A percentile compares a stretch with the other conserved stretches of the same genome.
Conservation (phyloP, 2,329 filamentous ascomycete genomes). For the Diaporthe caulivora region DNA sequence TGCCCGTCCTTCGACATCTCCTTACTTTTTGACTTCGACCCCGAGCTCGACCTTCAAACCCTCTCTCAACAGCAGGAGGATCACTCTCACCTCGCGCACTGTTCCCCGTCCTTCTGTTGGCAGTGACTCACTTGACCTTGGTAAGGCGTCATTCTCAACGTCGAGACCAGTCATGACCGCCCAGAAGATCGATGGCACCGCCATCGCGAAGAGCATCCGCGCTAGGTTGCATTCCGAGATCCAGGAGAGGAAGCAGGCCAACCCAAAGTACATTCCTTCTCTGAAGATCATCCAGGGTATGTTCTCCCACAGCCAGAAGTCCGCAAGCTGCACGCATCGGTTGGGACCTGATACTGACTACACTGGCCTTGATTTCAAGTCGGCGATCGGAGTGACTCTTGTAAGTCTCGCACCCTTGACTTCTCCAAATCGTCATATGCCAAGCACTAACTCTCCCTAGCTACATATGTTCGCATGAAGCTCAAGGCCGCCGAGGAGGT, state of each 20-base stretch:
- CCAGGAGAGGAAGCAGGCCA: slow-evolving; percentile 81
- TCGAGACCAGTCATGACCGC: slow-evolving; percentile 80
- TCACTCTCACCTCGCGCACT: neutral
- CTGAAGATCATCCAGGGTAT: slow-evolving; percentile 95
- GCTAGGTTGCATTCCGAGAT: slow-evolving; percentile 86
- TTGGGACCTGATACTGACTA: slow-evolving; percentile 37
- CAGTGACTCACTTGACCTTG: slow-evolving; percentile 27
- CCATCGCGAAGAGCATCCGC: slow-evolving; percentile 92
- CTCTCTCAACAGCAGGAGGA: slow-evolving; percentile 7
- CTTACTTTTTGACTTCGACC: neutral
- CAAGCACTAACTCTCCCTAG: slow-evolving; percentile 59
- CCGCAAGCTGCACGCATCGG: neutral
- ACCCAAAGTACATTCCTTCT: slow-evolving; percentile 88
- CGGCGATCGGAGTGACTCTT: slow-evolving; percentile 91
- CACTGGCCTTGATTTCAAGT: slow-evolving; percentile 64
- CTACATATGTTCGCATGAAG: slow-evolving; percentile 99
- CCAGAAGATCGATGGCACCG: slow-evolving; percentile 93
- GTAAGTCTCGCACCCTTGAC: slow-evolving; percentile 62
- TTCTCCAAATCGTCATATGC: slow-evolving; percentile 13
- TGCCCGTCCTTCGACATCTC: slow-evolving; percentile 21
- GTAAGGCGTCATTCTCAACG: slow-evolving; percentile 53
- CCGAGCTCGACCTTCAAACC: neutral
- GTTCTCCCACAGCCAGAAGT: slow-evolving; percentile 43
- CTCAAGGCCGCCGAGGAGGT: slow-evolving; percentile 95
- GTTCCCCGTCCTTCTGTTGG: slow-evolving; percentile 16